Conservation (phyloP, 2,329 filamentous ascomycete genomes). For the Elsinoe australis region DNA sequence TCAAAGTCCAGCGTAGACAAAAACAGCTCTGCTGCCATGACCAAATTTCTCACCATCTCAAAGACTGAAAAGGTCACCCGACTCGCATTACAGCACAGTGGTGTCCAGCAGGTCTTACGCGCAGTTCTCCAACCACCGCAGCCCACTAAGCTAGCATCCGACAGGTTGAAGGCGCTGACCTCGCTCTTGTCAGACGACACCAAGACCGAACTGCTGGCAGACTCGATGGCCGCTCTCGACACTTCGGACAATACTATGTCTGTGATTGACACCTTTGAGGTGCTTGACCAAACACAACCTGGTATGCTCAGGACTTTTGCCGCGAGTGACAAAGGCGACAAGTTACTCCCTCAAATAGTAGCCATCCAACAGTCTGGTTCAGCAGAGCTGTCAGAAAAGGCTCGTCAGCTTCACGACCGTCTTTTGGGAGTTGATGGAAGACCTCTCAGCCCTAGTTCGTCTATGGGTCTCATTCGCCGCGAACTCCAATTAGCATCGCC, state of each 20-base stretch:
- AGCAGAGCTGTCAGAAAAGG: conserved; percentile 44
- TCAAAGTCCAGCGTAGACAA: neutral
- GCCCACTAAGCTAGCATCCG: neutral
- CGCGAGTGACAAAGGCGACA: conserved; percentile 42
- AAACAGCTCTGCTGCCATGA: neutral
- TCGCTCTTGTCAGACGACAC: too few relatives aligned
- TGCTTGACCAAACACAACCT: conserved; percentile 19
- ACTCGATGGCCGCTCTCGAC: conserved; percentile 21
- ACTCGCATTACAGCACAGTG: neutral
- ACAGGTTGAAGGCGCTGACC: neutral
- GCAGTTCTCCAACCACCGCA: neutral
- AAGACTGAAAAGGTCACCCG: neutral
- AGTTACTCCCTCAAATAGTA: conserved; percentile 46
- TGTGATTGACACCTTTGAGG: conserved; percentile 36
- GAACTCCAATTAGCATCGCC: neutral
- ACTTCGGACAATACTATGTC: conserved; percentile 26
- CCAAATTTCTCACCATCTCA: neutral
- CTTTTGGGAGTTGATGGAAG: neutral
- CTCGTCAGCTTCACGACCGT: conserved; percentile 27
- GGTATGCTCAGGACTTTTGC: conserved; percentile 27
- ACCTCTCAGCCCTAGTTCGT: neutral
- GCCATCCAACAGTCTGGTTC: conserved; percentile 47
- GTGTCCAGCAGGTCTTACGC: neutral
- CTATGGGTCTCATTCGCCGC: neutral
- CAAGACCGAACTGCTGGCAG: conserved; percentile 22